Base-by-base conservation (phyloP, 2,329 filamentous ascomycete genomes). In the Ascosphaera apis region DNA sequence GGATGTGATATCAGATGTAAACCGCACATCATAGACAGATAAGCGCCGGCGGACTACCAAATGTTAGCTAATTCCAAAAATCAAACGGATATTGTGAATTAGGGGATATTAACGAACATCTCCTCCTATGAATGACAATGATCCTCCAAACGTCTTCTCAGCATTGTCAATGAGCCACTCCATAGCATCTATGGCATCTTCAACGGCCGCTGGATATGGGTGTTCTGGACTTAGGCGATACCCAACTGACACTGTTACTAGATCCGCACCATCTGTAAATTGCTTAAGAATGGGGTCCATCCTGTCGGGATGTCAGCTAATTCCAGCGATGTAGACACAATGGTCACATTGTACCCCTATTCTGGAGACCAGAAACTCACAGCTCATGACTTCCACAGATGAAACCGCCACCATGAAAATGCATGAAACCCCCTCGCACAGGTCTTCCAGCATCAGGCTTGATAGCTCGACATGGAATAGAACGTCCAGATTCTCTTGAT, bases 221-320 rank as follows among this genome's bases (percentile, higher is more conserved):
- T 71, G 40, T 45, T 74, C 68, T 0, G 70, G 70, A 0, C 68
- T 67, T 13, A 69, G 58, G 18, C 69, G 57, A 46, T 74, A 74
- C 1, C 67, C 69, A 4, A 72, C 58, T 0, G 62, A 67, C 9
- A 73, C 48, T 12, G 65, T 60, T 0, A 61, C 60, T 2, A 69
- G 39, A 27, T 61, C 52, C 33, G 53, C 59, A 18, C 52, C 48
- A 41, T 69, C 57, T 33, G 66, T 65, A 48, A 65, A 60, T 41
- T 53, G 53, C 36, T 63, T 56, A 8, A 72, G 52, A 23, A 60
- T 54, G 1, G 48, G 40, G 44, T 68, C 65, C 41, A 64, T 60
- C 37, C 58, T 58, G 23, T 33, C 12, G 16, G 9, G n/a, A 31
- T 18, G 25, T 33, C 9, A 40, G 17, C 15, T 27, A 15, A 18